These are phyloP conservation scores for Polygonum aviculare DNA, from an alignment of 148 eudicot species.

Conservation along the genomic window DNA sequence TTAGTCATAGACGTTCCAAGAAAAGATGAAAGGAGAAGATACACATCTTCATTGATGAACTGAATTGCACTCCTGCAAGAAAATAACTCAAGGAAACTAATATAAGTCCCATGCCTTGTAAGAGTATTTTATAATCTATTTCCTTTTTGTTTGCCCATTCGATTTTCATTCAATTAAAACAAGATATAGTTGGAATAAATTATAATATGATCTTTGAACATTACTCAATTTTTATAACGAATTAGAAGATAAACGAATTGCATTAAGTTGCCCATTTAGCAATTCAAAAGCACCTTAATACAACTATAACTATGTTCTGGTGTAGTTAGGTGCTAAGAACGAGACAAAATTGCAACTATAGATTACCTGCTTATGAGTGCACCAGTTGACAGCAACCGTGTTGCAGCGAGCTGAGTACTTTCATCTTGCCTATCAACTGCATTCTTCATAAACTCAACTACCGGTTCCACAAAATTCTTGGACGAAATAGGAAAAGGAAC, in stretches of 20 bases:
- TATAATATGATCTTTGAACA: no score
- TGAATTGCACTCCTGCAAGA: constrained; percentile 30
- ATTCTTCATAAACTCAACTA: constrained; percentile 45
- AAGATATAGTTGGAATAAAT: no score
- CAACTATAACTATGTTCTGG: neutral
- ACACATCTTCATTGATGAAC: constrained; percentile 37
- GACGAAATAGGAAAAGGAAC: constrained; percentile 28
- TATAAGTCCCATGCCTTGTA: neutral
- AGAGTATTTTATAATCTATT: no score
- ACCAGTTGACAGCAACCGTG: constrained; percentile 36
- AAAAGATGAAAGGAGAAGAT: constrained; percentile 40
- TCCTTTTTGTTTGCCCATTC: no score
- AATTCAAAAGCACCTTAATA: no score
- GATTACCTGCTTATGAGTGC: constrained; percentile 48
- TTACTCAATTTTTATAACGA: no score
- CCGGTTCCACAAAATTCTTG: constrained; percentile 40
- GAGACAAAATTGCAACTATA: neutral
- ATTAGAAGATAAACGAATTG: no score
- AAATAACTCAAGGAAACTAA: neutral
- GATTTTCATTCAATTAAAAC: no score
- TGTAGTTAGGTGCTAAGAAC: neutral
- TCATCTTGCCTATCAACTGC: constrained; percentile 37
- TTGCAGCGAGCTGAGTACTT: constrained; percentile 49
- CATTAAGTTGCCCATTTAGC: no score
- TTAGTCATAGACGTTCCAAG: constrained; percentile 38